Evolutionary conservation across 768 basidiomycete species (phyloP).

Genomic region (Lactarius indigo): DNA sequence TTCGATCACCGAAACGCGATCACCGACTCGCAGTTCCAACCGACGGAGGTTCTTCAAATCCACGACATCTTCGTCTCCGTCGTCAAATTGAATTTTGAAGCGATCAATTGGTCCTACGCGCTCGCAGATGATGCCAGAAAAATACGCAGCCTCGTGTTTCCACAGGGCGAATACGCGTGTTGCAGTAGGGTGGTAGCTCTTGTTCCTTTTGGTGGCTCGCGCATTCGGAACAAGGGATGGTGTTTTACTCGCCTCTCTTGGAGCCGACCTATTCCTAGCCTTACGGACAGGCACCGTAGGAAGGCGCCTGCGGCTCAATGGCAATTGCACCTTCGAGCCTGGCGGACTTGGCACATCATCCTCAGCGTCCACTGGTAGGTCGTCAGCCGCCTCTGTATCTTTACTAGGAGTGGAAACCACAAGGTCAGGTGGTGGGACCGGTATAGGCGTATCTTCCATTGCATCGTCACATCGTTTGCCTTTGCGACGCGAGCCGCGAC

Average conservation of each 20-base stretch:
- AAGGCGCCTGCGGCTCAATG: constrained; percentile 46
- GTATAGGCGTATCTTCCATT: neutral
- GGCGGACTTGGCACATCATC: constrained; percentile 26
- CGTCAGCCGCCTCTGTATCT: constrained; percentile 42
- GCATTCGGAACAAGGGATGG: constrained; percentile 24
- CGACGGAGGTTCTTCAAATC: constrained; percentile 51
- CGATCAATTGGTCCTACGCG: constrained; percentile 29
- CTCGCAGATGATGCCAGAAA: constrained; percentile 52
- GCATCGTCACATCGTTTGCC: neutral
- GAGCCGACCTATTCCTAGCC: constrained; percentile 27
- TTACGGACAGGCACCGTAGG: constrained; percentile 28
- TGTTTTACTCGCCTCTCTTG: constrained; percentile 28
- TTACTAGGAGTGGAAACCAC: constrained; percentile 35
- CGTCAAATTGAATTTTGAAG: constrained; percentile 66
- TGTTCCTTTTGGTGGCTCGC: constrained; percentile 26
- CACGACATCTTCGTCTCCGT: constrained; percentile 46
- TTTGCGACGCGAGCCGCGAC: neutral
- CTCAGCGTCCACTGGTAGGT: constrained; percentile 38
- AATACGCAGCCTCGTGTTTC: constrained; percentile 58
- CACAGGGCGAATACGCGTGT: constrained; percentile 72
- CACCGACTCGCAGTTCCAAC: constrained; percentile 49
- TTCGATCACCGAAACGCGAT: constrained; percentile 46
- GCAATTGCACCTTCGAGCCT: constrained; percentile 29
- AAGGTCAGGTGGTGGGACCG: constrained; percentile 5
- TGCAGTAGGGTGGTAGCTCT: constrained; percentile 28